phyloP scores from a whole-genome alignment of 768 basidiomycete genomes.

The Leccinellum rugosiceps region DNA sequence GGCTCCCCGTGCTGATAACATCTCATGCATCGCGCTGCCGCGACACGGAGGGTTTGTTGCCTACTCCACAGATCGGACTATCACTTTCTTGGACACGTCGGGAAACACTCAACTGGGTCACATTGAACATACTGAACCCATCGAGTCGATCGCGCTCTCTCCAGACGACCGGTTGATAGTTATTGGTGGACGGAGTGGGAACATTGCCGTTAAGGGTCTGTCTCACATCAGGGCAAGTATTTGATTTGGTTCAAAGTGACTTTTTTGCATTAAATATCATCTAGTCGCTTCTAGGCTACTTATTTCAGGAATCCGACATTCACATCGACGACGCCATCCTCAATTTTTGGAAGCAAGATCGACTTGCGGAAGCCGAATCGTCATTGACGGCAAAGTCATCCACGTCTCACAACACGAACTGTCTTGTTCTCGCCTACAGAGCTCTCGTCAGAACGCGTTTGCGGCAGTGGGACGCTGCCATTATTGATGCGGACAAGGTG shows the following conservation, averaged over 20 bases:
- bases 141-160: not conserved
- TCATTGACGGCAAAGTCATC: not conserved
- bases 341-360: not conserved
- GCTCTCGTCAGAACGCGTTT: not conserved
- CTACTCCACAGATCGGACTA: not conserved
- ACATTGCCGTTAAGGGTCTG: not conserved
- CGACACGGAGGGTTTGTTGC: not conserved
- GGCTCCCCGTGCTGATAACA: rapidly evolving
- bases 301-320: not conserved
- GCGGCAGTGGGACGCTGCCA: not conserved
- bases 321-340: not conserved
- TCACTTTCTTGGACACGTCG: not conserved
- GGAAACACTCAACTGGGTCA: not conserved
- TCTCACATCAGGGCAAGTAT: not conserved
- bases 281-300: not conserved
- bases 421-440: not conserved
- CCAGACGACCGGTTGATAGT: not conserved
- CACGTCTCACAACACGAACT: not conserved
- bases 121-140: not conserved
- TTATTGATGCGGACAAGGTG: not conserved
- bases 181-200: not conserved
- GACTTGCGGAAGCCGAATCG: not conserved
- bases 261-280: not conserved
- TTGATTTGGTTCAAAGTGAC: not conserved
- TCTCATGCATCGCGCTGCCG: not conserved